Evolutionary conservation across 2,329 filamentous ascomycete species (phyloP), one percentile per base, ranked within the genome.

Genomic region (Penicillium hordei): DNA sequence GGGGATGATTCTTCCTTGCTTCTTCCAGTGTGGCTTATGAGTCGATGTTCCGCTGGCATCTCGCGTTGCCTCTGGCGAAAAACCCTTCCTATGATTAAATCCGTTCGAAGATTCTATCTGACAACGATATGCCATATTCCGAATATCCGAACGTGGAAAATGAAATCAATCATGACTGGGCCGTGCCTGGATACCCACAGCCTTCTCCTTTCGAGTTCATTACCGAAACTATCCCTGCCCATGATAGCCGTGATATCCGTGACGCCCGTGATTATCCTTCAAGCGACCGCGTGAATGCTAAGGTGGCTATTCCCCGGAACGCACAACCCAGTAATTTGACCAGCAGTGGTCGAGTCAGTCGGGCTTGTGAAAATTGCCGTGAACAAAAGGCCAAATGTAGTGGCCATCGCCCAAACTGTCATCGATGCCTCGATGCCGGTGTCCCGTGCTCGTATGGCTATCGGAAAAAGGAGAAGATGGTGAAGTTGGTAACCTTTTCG

Each of bases 381-480:
- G 73, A 77, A 42, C 72, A 77, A 51, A 79, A 79, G 64, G 77
- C 75, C 54, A 79, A 79, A 67, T 79, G 77, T 66, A 76, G 72
- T 60, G 77, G 77, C 7, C 74, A 78, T 64, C 73, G 72, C 40
- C 77, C 77, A 33, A 67, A 68, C 31, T 79, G 77, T 57, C 68
- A 75, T 53, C 71, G 77, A 48, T 79, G 77, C 59, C 70, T 74
- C 64, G 76, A 79, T 58, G 67, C 73, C 27, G 72, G 73, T 9
- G 69, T 75, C 38, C 59, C 57, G 5, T 79, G 77, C 65, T 74
- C 71, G 17, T 79, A 79, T 59, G 75, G 75, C 33, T 76, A 78
- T 62, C 74, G 76, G 39, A 79, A 78, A 62, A 69, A 73, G 52
- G 77, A 79, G 60, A 71, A 73, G 61, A 72, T 72, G 60, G 71